Conservation (phyloP, 2,329 filamentous ascomycete genomes). For the Metarhizium sp. region DNA sequence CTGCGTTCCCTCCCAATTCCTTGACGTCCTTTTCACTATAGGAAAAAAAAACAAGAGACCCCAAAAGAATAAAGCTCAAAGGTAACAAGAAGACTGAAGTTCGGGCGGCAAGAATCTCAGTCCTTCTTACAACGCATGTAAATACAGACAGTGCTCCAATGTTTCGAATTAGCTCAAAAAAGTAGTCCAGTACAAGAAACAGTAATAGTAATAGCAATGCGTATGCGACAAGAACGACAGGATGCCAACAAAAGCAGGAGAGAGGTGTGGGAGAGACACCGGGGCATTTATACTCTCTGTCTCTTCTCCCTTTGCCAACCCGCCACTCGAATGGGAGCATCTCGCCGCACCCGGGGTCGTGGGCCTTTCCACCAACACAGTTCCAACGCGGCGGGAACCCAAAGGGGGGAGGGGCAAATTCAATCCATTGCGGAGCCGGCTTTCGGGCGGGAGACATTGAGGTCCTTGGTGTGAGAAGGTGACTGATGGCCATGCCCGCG, state of each 20-base stretch:
- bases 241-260: not conserved
- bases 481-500: not conserved
- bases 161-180: not conserved
- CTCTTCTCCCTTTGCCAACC: not conserved
- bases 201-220: not conserved
- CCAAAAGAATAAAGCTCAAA: not conserved
- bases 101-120: not conserved
- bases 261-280: not conserved
- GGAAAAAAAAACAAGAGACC: not conserved
- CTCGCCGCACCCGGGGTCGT: not conserved
- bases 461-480: not conserved
- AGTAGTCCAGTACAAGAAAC: not conserved
- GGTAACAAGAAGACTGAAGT: not conserved
- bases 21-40: not conserved
- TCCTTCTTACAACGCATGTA: not conserved
- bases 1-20: conserved; percentile 7
- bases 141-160: not conserved
- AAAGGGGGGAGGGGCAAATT: not conserved
- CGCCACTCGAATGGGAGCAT: not conserved
- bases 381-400: not conserved
- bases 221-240: not conserved
- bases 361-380: not conserved
- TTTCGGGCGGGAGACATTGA: not conserved
- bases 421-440: too few species aligned
- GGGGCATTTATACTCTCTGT: not conserved